These are phyloP conservation scores for Lomentospora prolificans DNA, from an alignment of 2,329 filamentous ascomycete species.

Conservation along the genomic window DNA sequence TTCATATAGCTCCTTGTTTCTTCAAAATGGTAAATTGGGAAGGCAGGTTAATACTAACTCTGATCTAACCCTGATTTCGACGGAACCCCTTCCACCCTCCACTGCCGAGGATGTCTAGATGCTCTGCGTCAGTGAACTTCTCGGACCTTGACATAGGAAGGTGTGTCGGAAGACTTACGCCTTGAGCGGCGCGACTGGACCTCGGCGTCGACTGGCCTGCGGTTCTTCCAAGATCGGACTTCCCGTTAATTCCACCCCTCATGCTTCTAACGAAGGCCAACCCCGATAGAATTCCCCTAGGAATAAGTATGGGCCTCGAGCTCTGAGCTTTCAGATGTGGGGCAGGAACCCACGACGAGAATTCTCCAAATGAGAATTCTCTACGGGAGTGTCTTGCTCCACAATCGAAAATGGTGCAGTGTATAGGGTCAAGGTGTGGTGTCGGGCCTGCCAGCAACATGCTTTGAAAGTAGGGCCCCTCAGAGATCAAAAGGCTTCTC, in stretches of 20 bases:
- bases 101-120: slow-evolving; percentile 5
- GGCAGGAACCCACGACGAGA: not conserved
- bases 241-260: not conserved
- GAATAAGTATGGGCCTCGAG: not conserved
- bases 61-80: not conserved
- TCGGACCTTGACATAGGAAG: not conserved
- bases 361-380: not conserved
- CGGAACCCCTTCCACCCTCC: not conserved
- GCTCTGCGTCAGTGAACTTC: not conserved
- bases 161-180: not conserved
- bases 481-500: not conserved
- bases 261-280: not conserved
- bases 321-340: not conserved
- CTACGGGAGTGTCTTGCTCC: too few relatives aligned
- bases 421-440: not conserved
- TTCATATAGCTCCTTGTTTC: too few relatives aligned
- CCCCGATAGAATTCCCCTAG: slow-evolving; percentile 1
- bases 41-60: not conserved
- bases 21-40: too few relatives aligned
- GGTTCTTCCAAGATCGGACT: not conserved
- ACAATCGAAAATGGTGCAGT: not conserved
- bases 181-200: slow-evolving; percentile 4
- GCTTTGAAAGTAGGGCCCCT: not conserved
- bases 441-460: not conserved
- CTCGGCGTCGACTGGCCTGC: slow-evolving; percentile 7